These are phyloP conservation scores for Globisporangium splendens DNA, from an alignment of 352 stramenopile species.

Conservation along the genomic window DNA sequence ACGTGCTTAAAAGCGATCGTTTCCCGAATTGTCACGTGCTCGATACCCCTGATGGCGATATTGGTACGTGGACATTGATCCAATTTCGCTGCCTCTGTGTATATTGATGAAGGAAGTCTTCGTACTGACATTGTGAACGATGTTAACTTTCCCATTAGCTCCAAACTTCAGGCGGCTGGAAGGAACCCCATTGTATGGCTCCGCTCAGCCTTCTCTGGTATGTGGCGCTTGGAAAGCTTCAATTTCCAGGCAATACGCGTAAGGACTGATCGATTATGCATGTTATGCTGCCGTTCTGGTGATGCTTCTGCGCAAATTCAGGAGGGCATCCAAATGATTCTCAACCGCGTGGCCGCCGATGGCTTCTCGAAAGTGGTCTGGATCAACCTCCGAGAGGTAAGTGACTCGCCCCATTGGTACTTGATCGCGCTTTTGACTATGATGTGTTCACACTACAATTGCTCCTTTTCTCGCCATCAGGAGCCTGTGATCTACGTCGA, in stretches of 20 bases:
- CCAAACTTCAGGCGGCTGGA: slow-evolving; percentile 78
- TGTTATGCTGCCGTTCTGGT: too few relatives aligned
- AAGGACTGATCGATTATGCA: too few relatives aligned
- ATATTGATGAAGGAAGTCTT: too few relatives aligned
- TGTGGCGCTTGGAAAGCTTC: not conserved
- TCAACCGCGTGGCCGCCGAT: slow-evolving; percentile 56
- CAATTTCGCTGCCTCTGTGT: not conserved
- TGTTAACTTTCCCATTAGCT: slow-evolving; percentile 20
- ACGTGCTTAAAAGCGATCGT: slow-evolving; percentile 80
- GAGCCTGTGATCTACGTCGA: slow-evolving; percentile 85
- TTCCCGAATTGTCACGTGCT: slow-evolving; percentile 81
- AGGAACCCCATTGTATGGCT: slow-evolving; percentile 68
- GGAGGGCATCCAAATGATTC: slow-evolving; percentile 75
- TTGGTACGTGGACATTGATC: slow-evolving; percentile 26
- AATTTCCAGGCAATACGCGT: too few relatives aligned
- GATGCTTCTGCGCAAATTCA: slow-evolving; percentile 13
- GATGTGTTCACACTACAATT: too few relatives aligned
- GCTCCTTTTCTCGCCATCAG: slow-evolving; percentile 9
- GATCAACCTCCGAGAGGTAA: slow-evolving; percentile 77
- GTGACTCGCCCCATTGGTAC: not conserved
- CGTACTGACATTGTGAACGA: too few relatives aligned
- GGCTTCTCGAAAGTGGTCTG: slow-evolving; percentile 81
- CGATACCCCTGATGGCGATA: slow-evolving; percentile 53
- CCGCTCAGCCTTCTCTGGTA: slow-evolving; percentile 72
- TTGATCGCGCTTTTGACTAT: not conserved